Conservation (phyloP, 805 yeast genomes). For the Teunomyces kruisii region DNA sequence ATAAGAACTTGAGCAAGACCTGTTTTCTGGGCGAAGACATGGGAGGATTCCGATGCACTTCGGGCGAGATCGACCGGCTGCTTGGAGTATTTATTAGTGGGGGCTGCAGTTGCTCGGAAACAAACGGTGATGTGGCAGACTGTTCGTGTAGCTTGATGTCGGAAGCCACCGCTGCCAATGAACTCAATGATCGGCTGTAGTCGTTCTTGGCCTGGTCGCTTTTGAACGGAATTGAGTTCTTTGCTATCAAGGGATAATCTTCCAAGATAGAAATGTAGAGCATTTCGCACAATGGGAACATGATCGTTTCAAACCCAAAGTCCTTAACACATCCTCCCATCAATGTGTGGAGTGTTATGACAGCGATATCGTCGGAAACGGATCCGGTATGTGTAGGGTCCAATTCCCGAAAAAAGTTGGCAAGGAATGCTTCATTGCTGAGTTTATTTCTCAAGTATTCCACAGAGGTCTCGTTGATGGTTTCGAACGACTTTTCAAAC, state of each 20-base stretch:
- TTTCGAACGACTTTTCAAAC: conserved; percentile 61
- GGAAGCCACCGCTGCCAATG: conserved; percentile 38
- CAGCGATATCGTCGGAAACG: conserved; percentile 49
- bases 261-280: conserved; percentile 58
- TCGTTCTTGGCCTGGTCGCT: not conserved
- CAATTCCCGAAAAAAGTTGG: conserved; percentile 46
- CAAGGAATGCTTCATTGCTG: conserved; percentile 38
- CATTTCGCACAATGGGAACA: conserved; percentile 65
- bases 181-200: conserved; percentile 16
- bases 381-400: conserved; percentile 39
- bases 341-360: conserved; percentile 54
- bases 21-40: conserved; percentile 23
- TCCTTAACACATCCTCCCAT: conserved; percentile 74
- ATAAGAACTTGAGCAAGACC: conserved; percentile 50
- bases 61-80: conserved; percentile 5
- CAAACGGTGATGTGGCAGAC: not conserved
- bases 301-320: conserved; percentile 73
- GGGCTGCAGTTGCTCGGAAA: not conserved
- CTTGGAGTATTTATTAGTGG: not conserved
- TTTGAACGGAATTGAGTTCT: conserved; percentile 12
- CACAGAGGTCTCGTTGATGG: conserved; percentile 53
- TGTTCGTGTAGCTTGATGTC: conserved; percentile 19
- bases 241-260: conserved; percentile 67
- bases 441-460: conserved; percentile 50
- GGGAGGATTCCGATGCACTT: not conserved